Evolutionary conservation across 495 filamentous ascomycete genomes (phyloP), one percentile per base, ranked within the genome.

Genomic region (Bombardia bombarda): DNA sequence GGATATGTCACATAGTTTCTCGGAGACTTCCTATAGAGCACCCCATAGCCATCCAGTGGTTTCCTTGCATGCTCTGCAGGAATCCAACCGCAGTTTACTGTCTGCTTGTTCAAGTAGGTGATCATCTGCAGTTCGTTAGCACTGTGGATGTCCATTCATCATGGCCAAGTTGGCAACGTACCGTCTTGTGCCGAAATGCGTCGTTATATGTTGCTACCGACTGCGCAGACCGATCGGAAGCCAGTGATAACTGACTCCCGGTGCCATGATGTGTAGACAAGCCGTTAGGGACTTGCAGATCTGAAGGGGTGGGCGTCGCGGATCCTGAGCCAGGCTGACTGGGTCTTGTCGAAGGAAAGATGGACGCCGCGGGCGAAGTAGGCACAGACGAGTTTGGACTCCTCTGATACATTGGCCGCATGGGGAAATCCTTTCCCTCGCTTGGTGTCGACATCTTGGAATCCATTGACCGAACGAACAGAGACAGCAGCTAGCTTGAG

Each of bases 31-130:
- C 78, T 70, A 21, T 86, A 52, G 19, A 86, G 56, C 25, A 84
- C 78, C 47, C 82, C 83, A 49, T 84, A 44, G 3, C 80, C 18
- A 74, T 55, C 44, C 74, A 68, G 4, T 69, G 72, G 26, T 58
- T 70, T 10, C 67, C 69, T 49, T 79, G 74, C 32, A 1, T 17
- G 13, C 3, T 35, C 39, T 24, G 40, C 21, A 13, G 70, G 72
- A 7, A 83, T 72, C 82, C 82, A 86, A 28, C 83, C 61, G 44
- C 71, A 66, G n/a, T 69, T 63, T 23, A 74, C 79, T 57, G 82
- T 77, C 50, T 84, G 79, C 47, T 86, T 82, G 59, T 80, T 79
- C n/a, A 86, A 62, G 48, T 80, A 84, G 47, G 77, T 84, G 26
- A 80, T 80, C 80, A 86, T 85, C 37, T 86, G 72, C 43, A 81